Evolutionary conservation across 2,329 filamentous ascomycete genomes (phyloP).

Genomic region (Fusarium denticulatum): DNA sequence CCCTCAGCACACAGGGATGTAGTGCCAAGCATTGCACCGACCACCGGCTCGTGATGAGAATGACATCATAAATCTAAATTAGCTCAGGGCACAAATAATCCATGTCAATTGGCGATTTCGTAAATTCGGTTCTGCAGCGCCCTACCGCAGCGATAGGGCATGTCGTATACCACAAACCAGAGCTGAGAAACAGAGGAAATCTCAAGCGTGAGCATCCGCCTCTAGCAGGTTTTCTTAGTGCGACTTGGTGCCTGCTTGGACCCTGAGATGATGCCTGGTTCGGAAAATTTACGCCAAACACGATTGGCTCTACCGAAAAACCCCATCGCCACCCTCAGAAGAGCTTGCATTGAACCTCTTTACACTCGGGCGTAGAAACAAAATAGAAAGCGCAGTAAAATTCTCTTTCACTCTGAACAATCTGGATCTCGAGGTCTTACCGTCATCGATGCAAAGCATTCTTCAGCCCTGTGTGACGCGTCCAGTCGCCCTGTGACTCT

Average conservation of each 20-base stretch:
- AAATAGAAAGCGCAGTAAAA: neutral
- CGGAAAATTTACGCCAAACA: neutral
- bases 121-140: neutral
- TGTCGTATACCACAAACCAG: neutral
- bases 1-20: neutral
- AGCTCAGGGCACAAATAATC: neutral
- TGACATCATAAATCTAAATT: neutral
- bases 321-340: neutral
- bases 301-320: neutral
- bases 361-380: neutral
- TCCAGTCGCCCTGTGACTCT: neutral
- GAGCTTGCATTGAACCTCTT: neutral
- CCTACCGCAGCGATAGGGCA: neutral
- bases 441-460: neutral
- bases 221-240: neutral
- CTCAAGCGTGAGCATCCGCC: neutral
- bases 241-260: neutral
- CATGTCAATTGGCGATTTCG: neutral
- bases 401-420: neutral
- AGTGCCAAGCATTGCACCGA: neutral
- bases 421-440: neutral
- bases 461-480: slow-evolving; percentile 19
- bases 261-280: neutral
- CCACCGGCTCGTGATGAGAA: neutral
- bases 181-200: neutral